A percentile compares a stretch with the other conserved stretches of the same genome.
These are phyloP conservation scores for Solanum sitiens DNA, from an alignment of 257 asterid genomes.

Conservation along the genomic window DNA sequence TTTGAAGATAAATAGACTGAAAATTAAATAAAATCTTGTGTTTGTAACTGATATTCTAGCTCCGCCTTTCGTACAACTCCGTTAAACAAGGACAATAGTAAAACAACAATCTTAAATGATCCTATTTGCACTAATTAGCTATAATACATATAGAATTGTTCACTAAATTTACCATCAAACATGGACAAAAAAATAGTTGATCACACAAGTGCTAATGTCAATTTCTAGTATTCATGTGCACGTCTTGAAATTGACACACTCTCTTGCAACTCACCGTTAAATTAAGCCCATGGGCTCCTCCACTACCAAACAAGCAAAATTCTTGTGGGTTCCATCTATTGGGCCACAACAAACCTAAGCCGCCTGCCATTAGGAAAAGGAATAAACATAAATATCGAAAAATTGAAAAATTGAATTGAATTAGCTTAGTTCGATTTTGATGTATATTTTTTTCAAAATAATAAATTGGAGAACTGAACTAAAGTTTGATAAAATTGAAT, in stretches of 20 bases:
- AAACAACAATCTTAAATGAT: neutral
- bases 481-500: neutral
- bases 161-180: neutral
- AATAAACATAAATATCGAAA: too few relatives aligned
- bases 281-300: neutral
- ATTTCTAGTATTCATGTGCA: neutral
- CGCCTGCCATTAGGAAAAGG: neutral
- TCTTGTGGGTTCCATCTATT: neutral
- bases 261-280: slow-evolving; percentile 6
- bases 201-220: neutral
- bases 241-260: neutral
- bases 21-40: too few relatives aligned
- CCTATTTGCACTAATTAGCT: neutral
- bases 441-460: too few relatives aligned
- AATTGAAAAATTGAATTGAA: neutral
- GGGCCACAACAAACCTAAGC: neutral
- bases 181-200: neutral
- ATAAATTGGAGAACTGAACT: neutral
- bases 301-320: neutral
- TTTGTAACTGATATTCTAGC: neutral
- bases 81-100: neutral
- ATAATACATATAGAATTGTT: neutral
- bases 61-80: neutral
- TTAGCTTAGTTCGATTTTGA: neutral
- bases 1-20: neutral